Conservation (phyloP, 2,329 filamentous ascomycete genomes). For the Neophaeococcomyces aloes region DNA sequence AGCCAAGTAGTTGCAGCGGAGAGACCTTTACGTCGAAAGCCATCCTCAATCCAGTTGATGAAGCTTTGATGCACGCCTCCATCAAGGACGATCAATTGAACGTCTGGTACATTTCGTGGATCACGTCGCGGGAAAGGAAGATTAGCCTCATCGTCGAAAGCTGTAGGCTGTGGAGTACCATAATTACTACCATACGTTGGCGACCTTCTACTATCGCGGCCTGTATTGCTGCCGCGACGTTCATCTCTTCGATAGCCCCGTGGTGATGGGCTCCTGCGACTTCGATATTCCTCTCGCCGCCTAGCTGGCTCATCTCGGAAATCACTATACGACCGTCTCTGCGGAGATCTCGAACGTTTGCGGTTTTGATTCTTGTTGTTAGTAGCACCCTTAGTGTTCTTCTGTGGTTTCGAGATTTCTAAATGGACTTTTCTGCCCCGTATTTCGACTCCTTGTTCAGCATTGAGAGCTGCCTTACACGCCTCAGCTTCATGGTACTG, state of each 20-base stretch:
- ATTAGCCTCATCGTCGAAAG: slow-evolving; percentile 48
- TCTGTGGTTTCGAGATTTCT: slow-evolving; percentile 80
- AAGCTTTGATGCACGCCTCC: slow-evolving; percentile 49
- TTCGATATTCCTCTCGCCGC: slow-evolving; percentile 54
- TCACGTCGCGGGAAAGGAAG: slow-evolving; percentile 64
- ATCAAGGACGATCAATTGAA: slow-evolving; percentile 75
- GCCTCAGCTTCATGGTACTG: slow-evolving; percentile 73
- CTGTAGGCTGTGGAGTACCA: slow-evolving; percentile 59
- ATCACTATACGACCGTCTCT: slow-evolving; percentile 34
- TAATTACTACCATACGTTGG: slow-evolving; percentile 52
- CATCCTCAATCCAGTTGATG: slow-evolving; percentile 67
- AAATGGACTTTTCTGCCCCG: slow-evolving; percentile 93
- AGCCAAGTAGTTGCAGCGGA: slow-evolving; percentile 71
- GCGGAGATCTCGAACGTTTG: slow-evolving; percentile 35
- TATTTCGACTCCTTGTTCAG: slow-evolving; percentile 69
- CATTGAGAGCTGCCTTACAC: slow-evolving; percentile 62
- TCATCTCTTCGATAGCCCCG: slow-evolving; percentile 57
- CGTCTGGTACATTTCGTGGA: slow-evolving; percentile 69
- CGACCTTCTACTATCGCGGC: slow-evolving; percentile 50
- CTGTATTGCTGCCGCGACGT: slow-evolving; percentile 29
- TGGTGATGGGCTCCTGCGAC: slow-evolving; percentile 50
- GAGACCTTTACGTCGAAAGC: slow-evolving; percentile 61
- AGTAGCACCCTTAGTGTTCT: slow-evolving; percentile 57
- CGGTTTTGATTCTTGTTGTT: slow-evolving; percentile 26
- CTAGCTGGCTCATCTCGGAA: slow-evolving; percentile 41